Evolutionary conservation across 2,329 filamentous ascomycete species (phyloP), one percentile per base, ranked within the genome.

Genomic region (Cercospora beticola): DNA sequence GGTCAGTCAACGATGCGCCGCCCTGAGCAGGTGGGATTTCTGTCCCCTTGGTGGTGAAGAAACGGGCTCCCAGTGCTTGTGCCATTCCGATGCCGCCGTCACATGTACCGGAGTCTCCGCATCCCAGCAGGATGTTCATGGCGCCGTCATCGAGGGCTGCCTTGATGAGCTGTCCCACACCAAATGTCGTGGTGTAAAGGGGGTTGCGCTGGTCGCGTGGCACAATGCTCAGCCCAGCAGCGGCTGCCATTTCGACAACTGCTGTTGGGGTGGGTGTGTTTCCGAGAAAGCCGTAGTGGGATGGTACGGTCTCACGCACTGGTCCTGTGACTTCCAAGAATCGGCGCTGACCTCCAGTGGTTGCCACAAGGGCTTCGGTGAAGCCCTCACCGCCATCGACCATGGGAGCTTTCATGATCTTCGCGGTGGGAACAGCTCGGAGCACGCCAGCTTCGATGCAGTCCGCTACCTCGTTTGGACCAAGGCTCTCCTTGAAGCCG

Each of bases 321-420:
- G 85, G 85, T 0, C 85, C 84, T 5, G 76, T 82, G 23, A 86
- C 81, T 6, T 73, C 72, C 36, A 81, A 56, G 0, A 76, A 68
- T 18, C 79, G 75, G 26, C 85, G 73, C 9, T 75, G 68, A 4
- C 85, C 85, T 2, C 76, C 75, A 0, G 83, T 83, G 4, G 81
- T 79, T 43, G 78, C 76, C 12, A 85, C 81, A 14, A 86, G 74
- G 18, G 83, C 83, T 6, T 78, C 76, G 18, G 82, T 82, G 71
- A 86, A 86, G 3, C 85, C 84, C 68, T 86, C 84, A 64, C 85
- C 84, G 2, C 84, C 85, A 71, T 86, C 85, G 3, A 85, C 82
- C 8, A 87, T 77, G 10, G 85, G 84, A 3, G 84, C 81, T 72
- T 86, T 86, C 61, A 77, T 81, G 46, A 86, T 74, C 1, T 76